Base-by-base conservation (phyloP, 768 basidiomycete species). In the Trametes coccinea region DNA sequence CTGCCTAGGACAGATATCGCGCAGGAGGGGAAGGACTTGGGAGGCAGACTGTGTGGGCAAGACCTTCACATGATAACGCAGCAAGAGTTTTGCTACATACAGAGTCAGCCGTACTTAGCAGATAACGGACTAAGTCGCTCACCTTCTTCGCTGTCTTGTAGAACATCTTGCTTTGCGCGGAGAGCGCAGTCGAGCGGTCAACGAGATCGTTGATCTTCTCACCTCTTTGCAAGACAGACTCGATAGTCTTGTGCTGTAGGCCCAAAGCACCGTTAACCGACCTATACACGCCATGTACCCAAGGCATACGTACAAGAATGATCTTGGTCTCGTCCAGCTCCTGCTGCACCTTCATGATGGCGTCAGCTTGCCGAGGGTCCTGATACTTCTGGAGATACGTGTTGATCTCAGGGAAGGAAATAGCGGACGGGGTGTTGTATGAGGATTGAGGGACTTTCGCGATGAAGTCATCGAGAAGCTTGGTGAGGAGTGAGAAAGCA, bases 91-190 rank as follows among this genome's bases (percentile, higher is more conserved):
- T 96, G 93, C 92, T 95, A 72, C 33, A 59, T 50, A 17, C 11
- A 31, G 13, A 14, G 37, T 39, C 0, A 33, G 39, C 29, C 2
- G 34, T 10, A 9, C 1, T 16, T 41, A 30, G 4, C 7, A 16
- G 29, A 10, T 7, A 17, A 11, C 17, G 9, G n/a, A 30, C 9
- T 17, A 17, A 33, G 52, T 17, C 3, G 70, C 82, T 53, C 57
- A 94, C 95, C 90, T 95, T 96, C 90, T 98, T 98, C 2, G 96
- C 94, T 7, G 95, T 97, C 89, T 98, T 97, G 81, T 98, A 98
- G 74, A 99, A 99, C 89, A 93, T 91, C 86, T 98, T 98, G 77
- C 87, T 93, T 77, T 95, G 93, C 14, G 85, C 79, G 41, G 93
- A 93, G 57, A 98, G 76, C 37, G 89, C 88, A 71, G 92, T 88